A percentile compares a stretch with the other conserved stretches of the same genome.
These are phyloP conservation scores for Debaryomyces singareniensis DNA, from an alignment of 1,139 yeast species.

Conservation along the genomic window DNA sequence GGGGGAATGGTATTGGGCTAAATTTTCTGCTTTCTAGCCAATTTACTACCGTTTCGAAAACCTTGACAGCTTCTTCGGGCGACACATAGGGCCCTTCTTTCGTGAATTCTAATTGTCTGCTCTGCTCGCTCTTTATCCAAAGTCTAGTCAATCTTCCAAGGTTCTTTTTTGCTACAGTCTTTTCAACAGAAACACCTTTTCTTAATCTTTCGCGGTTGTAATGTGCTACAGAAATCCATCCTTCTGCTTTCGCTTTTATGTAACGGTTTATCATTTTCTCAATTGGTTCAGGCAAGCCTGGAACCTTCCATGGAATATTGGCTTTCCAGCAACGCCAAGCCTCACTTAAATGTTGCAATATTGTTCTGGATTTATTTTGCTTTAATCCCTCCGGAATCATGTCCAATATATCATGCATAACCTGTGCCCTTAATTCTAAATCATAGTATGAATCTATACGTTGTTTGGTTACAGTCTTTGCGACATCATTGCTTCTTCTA, in stretches of 20 bases:
- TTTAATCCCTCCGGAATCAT: conserved; percentile 96
- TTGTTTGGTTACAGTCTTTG: conserved; percentile 92
- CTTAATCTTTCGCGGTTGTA: conserved; percentile 84
- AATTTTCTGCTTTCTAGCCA: conserved; percentile 90
- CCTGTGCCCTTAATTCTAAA: conserved; percentile 87
- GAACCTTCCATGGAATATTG: conserved; percentile 95
- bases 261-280: conserved; percentile 82
- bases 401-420: conserved; percentile 90
- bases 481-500: conserved; percentile 83
- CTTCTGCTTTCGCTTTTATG: conserved; percentile 92
- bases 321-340: conserved; percentile 99
- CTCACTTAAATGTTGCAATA: conserved; percentile 89
- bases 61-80: conserved; percentile 83
- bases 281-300: conserved; percentile 90
- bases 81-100: conserved; percentile 84
- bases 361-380: conserved; percentile 79
- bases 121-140: conserved; percentile 92
- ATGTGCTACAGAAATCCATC: conserved; percentile 94
- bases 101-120: conserved; percentile 72
- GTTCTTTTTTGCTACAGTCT: conserved; percentile 89
- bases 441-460: conserved; percentile 94
- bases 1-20: conserved; percentile 91
- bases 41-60: conserved; percentile 81
- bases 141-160: conserved; percentile 85
- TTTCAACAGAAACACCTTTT: conserved; percentile 86